Conservation (phyloP, 805 yeast species). For the Candida pini region DNA sequence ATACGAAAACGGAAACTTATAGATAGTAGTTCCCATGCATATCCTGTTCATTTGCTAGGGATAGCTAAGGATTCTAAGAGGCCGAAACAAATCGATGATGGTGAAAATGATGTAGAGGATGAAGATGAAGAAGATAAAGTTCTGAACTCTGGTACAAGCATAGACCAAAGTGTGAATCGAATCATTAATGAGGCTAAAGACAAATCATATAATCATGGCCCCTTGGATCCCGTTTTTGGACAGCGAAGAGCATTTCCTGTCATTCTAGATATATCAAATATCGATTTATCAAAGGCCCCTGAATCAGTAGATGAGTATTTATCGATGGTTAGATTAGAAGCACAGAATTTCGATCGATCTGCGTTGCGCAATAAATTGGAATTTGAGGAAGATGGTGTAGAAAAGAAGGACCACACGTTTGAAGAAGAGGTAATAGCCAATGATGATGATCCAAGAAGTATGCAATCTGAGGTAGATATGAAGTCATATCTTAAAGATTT, state of each 20-base stretch:
- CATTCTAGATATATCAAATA: constrained; percentile 11
- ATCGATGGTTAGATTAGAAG: constrained; percentile 29
- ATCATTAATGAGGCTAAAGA: neutral
- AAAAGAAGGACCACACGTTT: neutral
- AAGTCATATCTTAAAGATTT: constrained; percentile 14
- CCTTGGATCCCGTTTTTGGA: constrained; percentile 32
- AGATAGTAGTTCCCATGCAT: too few relatives aligned
- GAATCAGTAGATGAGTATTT: constrained; percentile 27
- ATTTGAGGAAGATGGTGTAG: constrained; percentile 1
- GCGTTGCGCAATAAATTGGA: constrained; percentile 1
- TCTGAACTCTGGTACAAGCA: neutral
- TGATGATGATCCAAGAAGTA: neutral
- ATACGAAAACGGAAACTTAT: too few relatives aligned
- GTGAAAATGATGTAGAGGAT: neutral
- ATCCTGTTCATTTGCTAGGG: too few relatives aligned
- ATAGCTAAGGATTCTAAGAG: too few relatives aligned
- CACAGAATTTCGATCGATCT: constrained; percentile 16
- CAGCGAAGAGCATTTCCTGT: constrained; percentile 33
- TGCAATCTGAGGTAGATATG: constrained; percentile 3
- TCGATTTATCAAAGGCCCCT: constrained; percentile 15
- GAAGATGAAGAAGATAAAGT: neutral
- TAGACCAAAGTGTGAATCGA: neutral
- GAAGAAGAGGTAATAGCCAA: too few relatives aligned
- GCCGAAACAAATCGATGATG: too few relatives aligned
- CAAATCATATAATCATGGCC: constrained; percentile 22